A percentile compares a stretch with the other conserved stretches of the same genome.
phyloP scores from a whole-genome alignment of 148 eudicot species.

The Linanthus parryae region DNA sequence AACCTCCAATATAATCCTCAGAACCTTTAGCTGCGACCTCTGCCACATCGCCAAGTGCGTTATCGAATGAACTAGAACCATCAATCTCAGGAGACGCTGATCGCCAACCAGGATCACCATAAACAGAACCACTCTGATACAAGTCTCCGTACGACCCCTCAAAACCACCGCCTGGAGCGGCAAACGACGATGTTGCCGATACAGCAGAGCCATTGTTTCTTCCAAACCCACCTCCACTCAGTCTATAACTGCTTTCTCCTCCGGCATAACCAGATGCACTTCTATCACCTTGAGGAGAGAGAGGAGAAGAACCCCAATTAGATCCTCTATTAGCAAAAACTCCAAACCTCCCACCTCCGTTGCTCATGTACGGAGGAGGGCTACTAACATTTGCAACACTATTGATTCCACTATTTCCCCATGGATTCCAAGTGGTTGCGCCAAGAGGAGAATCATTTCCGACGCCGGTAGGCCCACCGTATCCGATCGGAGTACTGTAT shows the following conservation, averaged over 20 bases:
- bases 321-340: constrained; percentile 50
- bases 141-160: constrained; percentile 58
- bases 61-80: constrained; percentile 56
- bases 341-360: constrained; percentile 53
- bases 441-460: constrained; percentile 41
- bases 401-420: constrained; percentile 58
- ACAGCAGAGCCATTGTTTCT: constrained; percentile 33
- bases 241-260: constrained; percentile 42
- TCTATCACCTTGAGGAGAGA: constrained; percentile 36
- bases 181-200: constrained; percentile 34
- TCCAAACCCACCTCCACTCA: constrained; percentile 42
- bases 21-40: constrained; percentile 48
- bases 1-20: constrained; percentile 58
- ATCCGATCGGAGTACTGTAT: constrained; percentile 47
- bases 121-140: constrained; percentile 40
- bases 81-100: constrained; percentile 55
- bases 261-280: constrained; percentile 46
- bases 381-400: constrained; percentile 25
- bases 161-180: constrained; percentile 38
- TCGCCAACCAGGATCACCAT: constrained; percentile 63
- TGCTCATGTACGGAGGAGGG: constrained; percentile 34
- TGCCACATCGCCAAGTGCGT: constrained; percentile 43
- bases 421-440: constrained; percentile 42
- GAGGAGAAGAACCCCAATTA: constrained; percentile 47
- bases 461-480: constrained; percentile 17